Conservation (phyloP, 169 alveolate species). For the Eimeria brunetti region DNA sequence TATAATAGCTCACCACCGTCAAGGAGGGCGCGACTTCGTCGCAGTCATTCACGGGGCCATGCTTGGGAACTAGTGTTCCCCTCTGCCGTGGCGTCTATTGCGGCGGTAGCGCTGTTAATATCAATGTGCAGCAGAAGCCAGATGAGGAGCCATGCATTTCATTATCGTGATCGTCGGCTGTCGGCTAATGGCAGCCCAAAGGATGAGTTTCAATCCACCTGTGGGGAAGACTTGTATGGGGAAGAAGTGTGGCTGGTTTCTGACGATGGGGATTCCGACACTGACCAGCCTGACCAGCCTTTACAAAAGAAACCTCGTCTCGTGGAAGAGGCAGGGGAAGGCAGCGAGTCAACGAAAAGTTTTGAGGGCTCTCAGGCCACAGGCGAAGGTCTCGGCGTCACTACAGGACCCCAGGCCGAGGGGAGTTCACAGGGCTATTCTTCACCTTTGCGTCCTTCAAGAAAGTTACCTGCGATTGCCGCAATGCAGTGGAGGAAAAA, state of each 20-base stretch:
- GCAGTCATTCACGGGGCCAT: not conserved
- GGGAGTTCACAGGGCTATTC: not conserved
- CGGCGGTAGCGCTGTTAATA: constrained; percentile 17
- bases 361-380: not conserved
- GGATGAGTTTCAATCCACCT: not conserved
- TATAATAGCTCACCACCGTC: not conserved
- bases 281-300: too few species aligned
- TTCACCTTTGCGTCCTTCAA: not conserved
- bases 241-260: not conserved
- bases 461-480: too few species aligned
- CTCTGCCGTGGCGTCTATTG: constrained; percentile 6
- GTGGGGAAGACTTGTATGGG: not conserved
- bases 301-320: not conserved
- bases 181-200: not conserved
- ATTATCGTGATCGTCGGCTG: not conserved
- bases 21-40: not conserved
- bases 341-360: too few species aligned
- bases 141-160: not conserved
- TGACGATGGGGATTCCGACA: not conserved
- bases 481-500: not conserved
- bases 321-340: not conserved
- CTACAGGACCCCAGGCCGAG: too few species aligned
- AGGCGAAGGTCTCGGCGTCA: too few species aligned
- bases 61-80: not conserved
- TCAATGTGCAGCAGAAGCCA: not conserved